phyloP scores from a whole-genome alignment of 2,329 filamentous ascomycete genomes.

The Podosphaera xanthii region DNA sequence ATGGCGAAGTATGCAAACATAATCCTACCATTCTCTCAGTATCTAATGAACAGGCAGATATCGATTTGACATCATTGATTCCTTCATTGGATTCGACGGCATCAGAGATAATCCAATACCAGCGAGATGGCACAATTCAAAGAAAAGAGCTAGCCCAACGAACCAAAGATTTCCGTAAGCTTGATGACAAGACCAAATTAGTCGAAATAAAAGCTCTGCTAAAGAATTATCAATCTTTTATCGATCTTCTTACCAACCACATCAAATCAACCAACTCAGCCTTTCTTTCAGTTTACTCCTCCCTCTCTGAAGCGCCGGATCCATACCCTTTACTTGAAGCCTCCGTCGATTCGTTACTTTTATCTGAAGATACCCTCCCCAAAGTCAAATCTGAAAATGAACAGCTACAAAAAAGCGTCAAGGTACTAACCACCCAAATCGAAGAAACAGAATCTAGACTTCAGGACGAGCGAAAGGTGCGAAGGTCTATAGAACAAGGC shows the following conservation, averaged over 20 bases:
- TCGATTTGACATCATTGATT: conserved; percentile 67
- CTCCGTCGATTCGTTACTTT: conserved; percentile 78
- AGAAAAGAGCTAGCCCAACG: conserved; percentile 96
- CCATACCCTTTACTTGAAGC: conserved; percentile 92
- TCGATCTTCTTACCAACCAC: conserved; percentile 87
- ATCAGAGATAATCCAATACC: conserved; percentile 83
- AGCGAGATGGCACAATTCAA: conserved; percentile 86
- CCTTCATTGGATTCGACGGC: conserved; percentile 76
- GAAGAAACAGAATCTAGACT: conserved; percentile 63
- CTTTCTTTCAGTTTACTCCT: conserved; percentile 81
- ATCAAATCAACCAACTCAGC: conserved; percentile 84
- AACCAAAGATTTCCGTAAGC: conserved; percentile 91
- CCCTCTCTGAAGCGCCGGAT: conserved; percentile 84
- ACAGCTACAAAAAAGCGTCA: conserved; percentile 59
- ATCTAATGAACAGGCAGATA: conserved; percentile 29
- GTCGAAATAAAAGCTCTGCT: conserved; percentile 71
- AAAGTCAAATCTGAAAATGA: conserved; percentile 76
- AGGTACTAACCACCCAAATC: conserved; percentile 53
- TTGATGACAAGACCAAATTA: conserved; percentile 73
- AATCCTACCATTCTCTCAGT: conserved; percentile 1
- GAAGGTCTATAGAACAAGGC: conserved; percentile 53
- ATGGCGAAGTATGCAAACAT: conserved; percentile 54
- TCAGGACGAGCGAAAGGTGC: conserved; percentile 51
- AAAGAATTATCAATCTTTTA: conserved; percentile 95
- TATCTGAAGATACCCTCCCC: conserved; percentile 79